Conservation (phyloP, 139 green algal genomes). For the Mesostigma viride region DNA sequence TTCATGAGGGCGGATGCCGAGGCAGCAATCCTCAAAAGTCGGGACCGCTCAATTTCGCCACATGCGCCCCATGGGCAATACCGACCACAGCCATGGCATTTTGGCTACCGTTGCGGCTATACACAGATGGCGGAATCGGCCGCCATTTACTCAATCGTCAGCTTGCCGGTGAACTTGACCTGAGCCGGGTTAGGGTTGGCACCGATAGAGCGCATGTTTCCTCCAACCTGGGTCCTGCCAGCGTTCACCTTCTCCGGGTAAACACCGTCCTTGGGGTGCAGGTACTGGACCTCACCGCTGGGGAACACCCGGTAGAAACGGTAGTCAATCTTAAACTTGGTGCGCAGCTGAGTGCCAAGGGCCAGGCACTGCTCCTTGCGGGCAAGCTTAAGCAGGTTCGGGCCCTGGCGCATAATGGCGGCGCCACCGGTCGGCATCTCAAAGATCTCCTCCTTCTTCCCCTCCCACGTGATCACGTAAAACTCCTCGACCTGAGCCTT, state of each 20-base stretch:
- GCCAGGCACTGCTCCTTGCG: slow-evolving; percentile 98
- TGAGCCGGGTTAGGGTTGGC: slow-evolving; percentile 83
- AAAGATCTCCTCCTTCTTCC: slow-evolving; percentile 97
- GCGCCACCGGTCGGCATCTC: slow-evolving; percentile 98
- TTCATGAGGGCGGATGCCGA: too few species aligned
- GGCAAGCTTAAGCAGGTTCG: slow-evolving; percentile 98
- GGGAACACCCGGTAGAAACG: slow-evolving; percentile 72
- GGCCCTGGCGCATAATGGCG: slow-evolving; percentile 93
- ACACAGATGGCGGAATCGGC: too few species aligned
- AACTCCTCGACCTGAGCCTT: slow-evolving; percentile 73
- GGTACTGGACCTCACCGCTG: slow-evolving; percentile 73
- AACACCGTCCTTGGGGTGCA: slow-evolving; percentile 96
- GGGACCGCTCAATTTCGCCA: too few species aligned
- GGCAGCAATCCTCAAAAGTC: too few species aligned
- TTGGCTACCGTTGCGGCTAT: too few species aligned
- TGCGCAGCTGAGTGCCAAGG: slow-evolving; percentile 84
- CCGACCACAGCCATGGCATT: too few species aligned
- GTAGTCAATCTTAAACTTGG: slow-evolving; percentile 91
- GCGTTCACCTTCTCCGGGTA: slow-evolving; percentile 99
- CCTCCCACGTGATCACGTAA: slow-evolving; percentile 36
- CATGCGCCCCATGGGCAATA: too few species aligned
- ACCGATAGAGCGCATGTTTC: slow-evolving; percentile 86
- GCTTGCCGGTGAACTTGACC: slow-evolving; percentile 88
- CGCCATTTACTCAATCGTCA: slow-evolving; percentile 30
- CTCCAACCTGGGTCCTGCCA: slow-evolving; percentile 69